Evolutionary conservation across 2,329 filamentous ascomycete genomes (phyloP).

Genomic region (Colletotrichum sp.): DNA sequence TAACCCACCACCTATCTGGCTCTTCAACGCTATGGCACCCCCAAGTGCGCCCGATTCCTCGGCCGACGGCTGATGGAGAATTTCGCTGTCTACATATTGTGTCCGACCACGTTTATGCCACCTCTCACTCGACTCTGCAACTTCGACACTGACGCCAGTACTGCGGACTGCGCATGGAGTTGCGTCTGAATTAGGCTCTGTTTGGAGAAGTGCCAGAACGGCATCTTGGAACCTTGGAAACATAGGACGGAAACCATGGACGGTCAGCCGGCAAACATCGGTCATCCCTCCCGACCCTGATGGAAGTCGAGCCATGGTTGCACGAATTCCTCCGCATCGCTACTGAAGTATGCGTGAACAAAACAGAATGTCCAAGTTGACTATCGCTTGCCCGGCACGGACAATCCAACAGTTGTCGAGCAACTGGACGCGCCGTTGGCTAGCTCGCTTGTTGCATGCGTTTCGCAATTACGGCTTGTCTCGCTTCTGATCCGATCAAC

Average conservation of each 20-base stretch:
- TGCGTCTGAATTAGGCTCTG: neutral
- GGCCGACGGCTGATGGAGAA: neutral
- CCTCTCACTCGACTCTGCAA: neutral
- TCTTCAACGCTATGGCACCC: neutral
- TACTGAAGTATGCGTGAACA: neutral
- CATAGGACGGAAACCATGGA: neutral
- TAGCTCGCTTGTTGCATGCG: neutral
- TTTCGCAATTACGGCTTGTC: neutral
- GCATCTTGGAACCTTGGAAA: neutral
- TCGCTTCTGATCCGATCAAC: neutral
- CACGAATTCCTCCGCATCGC: neutral
- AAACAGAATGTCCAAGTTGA: neutral
- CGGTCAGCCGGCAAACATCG: neutral
- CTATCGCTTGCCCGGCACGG: neutral
- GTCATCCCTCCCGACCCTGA: neutral
- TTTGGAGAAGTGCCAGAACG: neutral
- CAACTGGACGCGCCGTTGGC: neutral
- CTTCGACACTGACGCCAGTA: neutral
- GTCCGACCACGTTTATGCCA: neutral
- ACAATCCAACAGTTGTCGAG: neutral
- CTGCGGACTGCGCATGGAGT: neutral
- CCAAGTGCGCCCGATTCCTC: neutral
- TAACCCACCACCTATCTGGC: constrained; percentile 3
- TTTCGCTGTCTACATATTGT: neutral
- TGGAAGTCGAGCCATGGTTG: neutral